Evolutionary conservation across 129 eudicot species (phyloP).

Genomic region (Saposhnikovia divaricata): DNA sequence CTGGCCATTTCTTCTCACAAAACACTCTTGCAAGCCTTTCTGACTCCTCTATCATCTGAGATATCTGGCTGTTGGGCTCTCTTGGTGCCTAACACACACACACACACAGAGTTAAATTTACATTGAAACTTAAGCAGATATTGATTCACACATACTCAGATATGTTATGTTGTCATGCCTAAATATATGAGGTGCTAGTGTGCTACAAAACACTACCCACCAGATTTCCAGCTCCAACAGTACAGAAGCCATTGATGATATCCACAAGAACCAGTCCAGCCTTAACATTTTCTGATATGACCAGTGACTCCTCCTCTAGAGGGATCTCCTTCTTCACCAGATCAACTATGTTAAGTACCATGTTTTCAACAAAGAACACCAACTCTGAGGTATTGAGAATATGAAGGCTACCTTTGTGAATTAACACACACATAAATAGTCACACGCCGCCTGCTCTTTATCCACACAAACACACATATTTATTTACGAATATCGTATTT

Average conservation of each 20-base stretch:
- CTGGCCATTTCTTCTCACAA: conserved; percentile 71
- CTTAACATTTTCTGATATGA: conserved; percentile 33
- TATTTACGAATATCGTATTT: too few species aligned
- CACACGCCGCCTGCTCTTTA: not conserved
- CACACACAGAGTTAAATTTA: not conserved
- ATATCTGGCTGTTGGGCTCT: conserved; percentile 57
- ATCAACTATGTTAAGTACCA: conserved; percentile 20
- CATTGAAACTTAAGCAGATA: not conserved
- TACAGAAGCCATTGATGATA: conserved; percentile 87
- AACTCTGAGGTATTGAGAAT: not conserved
- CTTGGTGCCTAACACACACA: conserved; percentile 55
- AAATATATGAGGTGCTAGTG: too few species aligned
- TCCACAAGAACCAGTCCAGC: conserved; percentile 90
- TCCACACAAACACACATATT: not conserved
- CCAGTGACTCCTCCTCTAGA: conserved; percentile 37
- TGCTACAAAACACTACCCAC: conserved; percentile 19
- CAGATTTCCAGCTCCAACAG: conserved; percentile 86
- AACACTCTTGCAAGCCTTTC: conserved; percentile 56
- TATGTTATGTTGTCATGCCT: not conserved
- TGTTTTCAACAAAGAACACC: not conserved
- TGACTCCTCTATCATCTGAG: conserved; percentile 70
- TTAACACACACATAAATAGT: too few species aligned
- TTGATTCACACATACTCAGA: not conserved
- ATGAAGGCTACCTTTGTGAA: not conserved
- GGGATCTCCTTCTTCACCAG: conserved; percentile 61